A percentile compares a stretch with the other conserved stretches of the same genome.
Conservation (phyloP, 2,329 filamentous ascomycete species). For the Cryphonectria japonica region DNA sequence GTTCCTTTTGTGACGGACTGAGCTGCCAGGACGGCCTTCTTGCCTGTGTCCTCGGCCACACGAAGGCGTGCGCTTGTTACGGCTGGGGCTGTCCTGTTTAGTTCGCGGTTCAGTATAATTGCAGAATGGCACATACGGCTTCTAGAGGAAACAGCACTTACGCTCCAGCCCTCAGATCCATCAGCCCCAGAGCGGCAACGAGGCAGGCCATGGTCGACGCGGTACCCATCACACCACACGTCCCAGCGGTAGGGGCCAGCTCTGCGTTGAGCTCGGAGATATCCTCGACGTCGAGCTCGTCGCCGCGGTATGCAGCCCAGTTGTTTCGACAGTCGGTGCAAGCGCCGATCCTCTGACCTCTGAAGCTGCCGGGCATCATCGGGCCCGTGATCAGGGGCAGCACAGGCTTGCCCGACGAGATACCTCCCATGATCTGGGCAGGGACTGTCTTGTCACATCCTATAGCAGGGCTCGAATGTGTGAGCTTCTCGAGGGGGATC, state of each 20-base stretch:
- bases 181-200: conserved; percentile 81
- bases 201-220: conserved; percentile 89
- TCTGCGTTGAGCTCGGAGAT: conserved; percentile 73
- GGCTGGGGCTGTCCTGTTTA: conserved; percentile 66
- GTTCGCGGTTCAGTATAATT: background rate
- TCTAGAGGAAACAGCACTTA: background rate
- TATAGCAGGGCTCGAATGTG: conserved; percentile 33
- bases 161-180: conserved; percentile 66
- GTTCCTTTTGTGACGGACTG: conserved; percentile 47
- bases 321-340: conserved; percentile 77
- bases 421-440: conserved; percentile 75
- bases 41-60: conserved; percentile 74
- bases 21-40: conserved; percentile 68
- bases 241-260: conserved; percentile 74
- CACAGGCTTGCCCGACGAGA: conserved; percentile 74
- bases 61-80: conserved; percentile 78
- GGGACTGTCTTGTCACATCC: conserved; percentile 77
- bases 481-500: background rate
- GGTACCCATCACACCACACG: conserved; percentile 90
- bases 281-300: conserved; percentile 71
- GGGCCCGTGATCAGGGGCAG: conserved; percentile 72
- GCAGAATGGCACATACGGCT: background rate
- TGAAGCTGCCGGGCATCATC: conserved; percentile 74
- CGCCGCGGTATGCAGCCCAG: conserved; percentile 71
- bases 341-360: conserved; percentile 67